Percentiles rank a stretch among this genome's conserved stretches.
Conservation (phyloP, 129 eudicot species). For the Centaurea solstitialis region DNA sequence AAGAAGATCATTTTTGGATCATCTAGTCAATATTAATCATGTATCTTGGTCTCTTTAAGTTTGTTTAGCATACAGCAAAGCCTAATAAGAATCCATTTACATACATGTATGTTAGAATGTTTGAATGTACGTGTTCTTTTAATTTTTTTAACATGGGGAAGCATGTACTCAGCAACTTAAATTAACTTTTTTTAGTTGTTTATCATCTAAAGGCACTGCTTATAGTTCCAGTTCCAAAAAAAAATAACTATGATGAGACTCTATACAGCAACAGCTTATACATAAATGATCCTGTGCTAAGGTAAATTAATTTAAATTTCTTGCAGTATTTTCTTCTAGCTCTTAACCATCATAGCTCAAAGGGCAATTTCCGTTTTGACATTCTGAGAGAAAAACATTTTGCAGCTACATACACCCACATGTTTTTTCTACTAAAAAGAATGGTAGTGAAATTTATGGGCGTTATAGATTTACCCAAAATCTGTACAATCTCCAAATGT, state of each 20-base stretch:
- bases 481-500: not conserved
- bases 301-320: not conserved
- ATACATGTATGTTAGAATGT: conserved; percentile 2
- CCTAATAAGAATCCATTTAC: too few species aligned
- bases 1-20: too few species aligned
- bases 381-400: not conserved
- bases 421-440: not conserved
- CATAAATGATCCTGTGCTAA: not conserved
- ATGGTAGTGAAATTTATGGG: not conserved
- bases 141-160: not conserved
- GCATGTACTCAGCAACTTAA: not conserved
- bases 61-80: too few species aligned
- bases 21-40: too few species aligned
- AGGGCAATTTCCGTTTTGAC: not conserved
- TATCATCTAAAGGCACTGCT: conserved; percentile 8
- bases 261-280: not conserved
- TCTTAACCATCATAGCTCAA: not conserved
- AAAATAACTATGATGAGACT: conserved; percentile 1
- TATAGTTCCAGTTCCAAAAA: conserved; percentile 1
- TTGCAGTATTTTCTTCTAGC: conserved; percentile 1
- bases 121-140: not conserved
- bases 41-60: too few species aligned
- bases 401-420: not conserved
- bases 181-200: not conserved
- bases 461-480: not conserved